These are phyloP conservation scores for Aspergillus panamensis DNA, from an alignment of 495 filamentous ascomycete species.

Conservation along the genomic window DNA sequence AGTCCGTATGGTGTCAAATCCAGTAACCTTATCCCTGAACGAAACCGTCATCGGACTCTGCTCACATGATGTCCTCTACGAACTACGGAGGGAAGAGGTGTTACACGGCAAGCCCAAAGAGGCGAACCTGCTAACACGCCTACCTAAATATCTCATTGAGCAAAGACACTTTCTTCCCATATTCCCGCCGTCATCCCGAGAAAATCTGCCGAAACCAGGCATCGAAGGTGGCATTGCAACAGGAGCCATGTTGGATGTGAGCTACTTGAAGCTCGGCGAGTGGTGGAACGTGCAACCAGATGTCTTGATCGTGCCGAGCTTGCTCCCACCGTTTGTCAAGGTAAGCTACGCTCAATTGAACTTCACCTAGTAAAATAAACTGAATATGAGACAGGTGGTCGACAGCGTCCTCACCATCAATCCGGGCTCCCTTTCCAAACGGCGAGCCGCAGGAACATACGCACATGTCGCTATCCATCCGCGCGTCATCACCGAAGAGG, in stretches of 20 bases:
- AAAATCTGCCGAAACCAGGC: constrained; percentile 59
- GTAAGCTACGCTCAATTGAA: constrained; percentile 42
- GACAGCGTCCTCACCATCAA: constrained; percentile 84
- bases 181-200: constrained; percentile 71
- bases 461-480: constrained; percentile 72
- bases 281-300: constrained; percentile 83
- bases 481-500: constrained; percentile 53
- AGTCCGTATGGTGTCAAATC: constrained; percentile 77
- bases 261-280: constrained; percentile 85
- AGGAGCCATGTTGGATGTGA: constrained; percentile 75
- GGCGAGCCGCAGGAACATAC: constrained; percentile 74
- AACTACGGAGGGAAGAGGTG: constrained; percentile 75
- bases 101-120: constrained; percentile 53
- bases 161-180: constrained; percentile 89
- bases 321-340: constrained; percentile 81
- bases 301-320: constrained; percentile 78
- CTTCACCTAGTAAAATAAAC: constrained; percentile 3
- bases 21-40: constrained; percentile 80
- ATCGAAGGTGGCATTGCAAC: constrained; percentile 55
- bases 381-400: constrained; percentile 56
- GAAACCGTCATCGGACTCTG: constrained; percentile 76
- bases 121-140: constrained; percentile 58
- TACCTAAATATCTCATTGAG: constrained; percentile 71
- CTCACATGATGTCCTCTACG: constrained; percentile 76
- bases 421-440: constrained; percentile 81